Base-by-base conservation (phyloP, 1,139 yeast species). In the Blastobotrys petasosporus region DNA sequence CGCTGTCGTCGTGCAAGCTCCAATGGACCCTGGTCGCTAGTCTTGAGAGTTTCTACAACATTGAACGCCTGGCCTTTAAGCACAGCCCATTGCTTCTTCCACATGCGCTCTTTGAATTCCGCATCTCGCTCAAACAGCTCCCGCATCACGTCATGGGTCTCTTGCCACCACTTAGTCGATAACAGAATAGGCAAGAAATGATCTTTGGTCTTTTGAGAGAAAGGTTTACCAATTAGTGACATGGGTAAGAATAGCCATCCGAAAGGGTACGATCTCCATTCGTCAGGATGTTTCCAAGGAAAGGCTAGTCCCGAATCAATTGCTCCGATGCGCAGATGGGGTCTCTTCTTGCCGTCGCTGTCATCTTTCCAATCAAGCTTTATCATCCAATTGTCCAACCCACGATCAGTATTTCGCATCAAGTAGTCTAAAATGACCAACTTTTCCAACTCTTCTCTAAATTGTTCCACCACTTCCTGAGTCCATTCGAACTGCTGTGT, bases 201-300 rank as follows among this genome's bases (percentile, higher is more conserved):
- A 7, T 67, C 65, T 45, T 85, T 65, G 1, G 87, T 78, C 37
- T 66, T 66, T 37, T 66, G 66, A 2, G 83, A 74, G 54, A 83
- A 82, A 1, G 88, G 90, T 51, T 77, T 82, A 0, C 86, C 87
- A 46, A 83, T 79, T 3, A 83, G 61, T 7, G 77, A 69, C 15
- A 76, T 62, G 0, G 92, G 92, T 35, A 83, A 62, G 54, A 80
- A 82, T 28, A 83, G 64, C 92, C 92, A 83, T 0, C 92, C 92
- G 64, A 76, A 83, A 0, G 92, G 92, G 54, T 81, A 83, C 1
- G 86, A 80, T 46, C 92, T 66, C 88, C 90, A 82, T 57, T 82
- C 88, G 60, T 83, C 85, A 0, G 92, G 92, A 54, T 82, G 86
- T 56, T 83, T 83, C 90, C 90, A 83, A 3, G 92, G 92, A 55